Conservation (phyloP, 768 basidiomycete genomes). For the Mycena rebaudengoi region DNA sequence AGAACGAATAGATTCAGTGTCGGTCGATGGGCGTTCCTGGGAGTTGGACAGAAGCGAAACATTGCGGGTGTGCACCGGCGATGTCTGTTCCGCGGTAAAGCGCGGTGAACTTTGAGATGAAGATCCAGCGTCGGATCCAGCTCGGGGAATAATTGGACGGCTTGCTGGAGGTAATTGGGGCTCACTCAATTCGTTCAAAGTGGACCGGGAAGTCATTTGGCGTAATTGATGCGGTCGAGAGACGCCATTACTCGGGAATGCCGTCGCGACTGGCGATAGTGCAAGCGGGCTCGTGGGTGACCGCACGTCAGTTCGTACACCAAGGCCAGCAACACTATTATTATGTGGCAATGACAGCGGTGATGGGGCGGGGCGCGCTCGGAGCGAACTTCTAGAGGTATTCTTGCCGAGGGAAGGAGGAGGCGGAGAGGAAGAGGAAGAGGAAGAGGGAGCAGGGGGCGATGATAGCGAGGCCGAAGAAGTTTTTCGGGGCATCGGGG, state of each 20-base stretch:
- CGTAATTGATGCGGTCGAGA: slow-evolving; percentile 39
- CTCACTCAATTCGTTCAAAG: slow-evolving; percentile 35
- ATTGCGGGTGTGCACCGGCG: slow-evolving; percentile 25
- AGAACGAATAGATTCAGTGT: slow-evolving; percentile 46
- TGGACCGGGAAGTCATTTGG: slow-evolving; percentile 37
- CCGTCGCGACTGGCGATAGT: slow-evolving; percentile 2
- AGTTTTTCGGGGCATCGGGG: slow-evolving; percentile 20
- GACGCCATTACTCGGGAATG: slow-evolving; percentile 16
- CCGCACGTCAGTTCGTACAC: slow-evolving; percentile 29
- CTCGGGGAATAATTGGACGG: slow-evolving; percentile 14
- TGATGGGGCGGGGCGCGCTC: slow-evolving; percentile 45
- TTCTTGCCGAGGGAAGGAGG: slow-evolving; percentile 21
- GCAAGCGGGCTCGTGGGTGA: slow-evolving; percentile 49
- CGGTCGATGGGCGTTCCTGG: slow-evolving; percentile 35
- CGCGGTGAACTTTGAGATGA: too few relatives aligned
- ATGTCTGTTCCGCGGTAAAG: too few relatives aligned
- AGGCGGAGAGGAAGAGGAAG: slow-evolving; percentile 19
- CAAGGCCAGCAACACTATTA: slow-evolving; percentile 34
- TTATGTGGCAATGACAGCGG: slow-evolving; percentile 55
- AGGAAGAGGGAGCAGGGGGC: slow-evolving; percentile 15
- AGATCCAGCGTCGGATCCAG: too few relatives aligned
- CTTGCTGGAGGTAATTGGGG: not conserved
- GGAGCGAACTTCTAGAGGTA: slow-evolving; percentile 32
- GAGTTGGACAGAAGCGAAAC: slow-evolving; percentile 33
- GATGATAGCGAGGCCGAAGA: slow-evolving; percentile 15